phyloP scores from a whole-genome alignment of 805 yeast genomes.

The Nakazawaea ernobii region DNA sequence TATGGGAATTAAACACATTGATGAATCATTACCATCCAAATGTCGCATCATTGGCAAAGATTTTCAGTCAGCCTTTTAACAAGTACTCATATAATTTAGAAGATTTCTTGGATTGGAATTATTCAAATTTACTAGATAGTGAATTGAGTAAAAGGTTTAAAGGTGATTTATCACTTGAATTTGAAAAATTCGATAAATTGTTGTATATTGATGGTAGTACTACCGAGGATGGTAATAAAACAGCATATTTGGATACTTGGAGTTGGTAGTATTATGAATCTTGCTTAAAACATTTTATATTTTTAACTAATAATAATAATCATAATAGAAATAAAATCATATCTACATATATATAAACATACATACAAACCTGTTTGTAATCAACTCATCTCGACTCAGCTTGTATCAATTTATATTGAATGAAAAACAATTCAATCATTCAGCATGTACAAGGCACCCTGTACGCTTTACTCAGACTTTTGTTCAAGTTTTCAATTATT shows the following conservation, averaged over 20 bases:
- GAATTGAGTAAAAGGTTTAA: slow-evolving; percentile 62
- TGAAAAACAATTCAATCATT: too few relatives aligned
- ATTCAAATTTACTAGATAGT: slow-evolving; percentile 55
- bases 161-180: slow-evolving; percentile 74
- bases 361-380: neutral
- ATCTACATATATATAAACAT: neutral
- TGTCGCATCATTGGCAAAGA: slow-evolving; percentile 84
- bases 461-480: too few relatives aligned
- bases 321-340: neutral
- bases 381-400: too few relatives aligned
- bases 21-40: slow-evolving; percentile 87
- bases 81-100: slow-evolving; percentile 86
- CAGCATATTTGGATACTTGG: slow-evolving; percentile 5
- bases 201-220: slow-evolving; percentile 27
- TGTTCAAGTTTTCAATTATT: too few relatives aligned
- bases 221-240: neutral
- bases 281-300: neutral
- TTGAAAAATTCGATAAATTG: slow-evolving; percentile 43
- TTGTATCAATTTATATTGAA: too few relatives aligned
- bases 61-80: slow-evolving; percentile 83
- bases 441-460: too few relatives aligned
- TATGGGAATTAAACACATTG: slow-evolving; percentile 88
- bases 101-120: slow-evolving; percentile 91
- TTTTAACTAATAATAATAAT: neutral
- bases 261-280: slow-evolving; percentile 4